A percentile compares a stretch with the other conserved stretches of the same genome.
phyloP scores from a whole-genome alignment of 495 filamentous ascomycete genomes.

The Podospora conica region DNA sequence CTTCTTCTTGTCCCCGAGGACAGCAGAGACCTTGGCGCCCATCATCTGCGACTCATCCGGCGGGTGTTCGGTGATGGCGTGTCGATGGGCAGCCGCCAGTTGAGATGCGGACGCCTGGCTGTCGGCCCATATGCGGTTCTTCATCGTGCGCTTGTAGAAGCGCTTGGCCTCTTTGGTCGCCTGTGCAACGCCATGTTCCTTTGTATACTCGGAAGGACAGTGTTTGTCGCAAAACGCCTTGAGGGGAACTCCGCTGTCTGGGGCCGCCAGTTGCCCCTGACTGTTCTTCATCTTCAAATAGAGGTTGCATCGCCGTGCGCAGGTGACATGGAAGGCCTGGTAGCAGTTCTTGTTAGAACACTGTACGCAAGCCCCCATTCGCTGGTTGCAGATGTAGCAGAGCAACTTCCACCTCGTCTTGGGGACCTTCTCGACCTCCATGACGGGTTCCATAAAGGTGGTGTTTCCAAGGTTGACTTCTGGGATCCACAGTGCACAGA shows the following conservation, averaged over 20 bases:
- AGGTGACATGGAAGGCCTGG: slow-evolving; percentile 97
- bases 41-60: slow-evolving; percentile 52
- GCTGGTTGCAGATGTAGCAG: slow-evolving; percentile 96
- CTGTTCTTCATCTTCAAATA: slow-evolving; percentile 95
- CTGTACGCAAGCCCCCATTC: slow-evolving; percentile 97
- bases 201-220: slow-evolving; percentile 80
- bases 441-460: slow-evolving; percentile 96
- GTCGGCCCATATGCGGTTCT: slow-evolving; percentile 80
- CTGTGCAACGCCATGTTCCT: slow-evolving; percentile 65
- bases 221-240: slow-evolving; percentile 98
- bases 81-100: slow-evolving; percentile 58
- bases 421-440: slow-evolving; percentile 95
- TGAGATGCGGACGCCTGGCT: slow-evolving; percentile 82
- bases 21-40: slow-evolving; percentile 48
- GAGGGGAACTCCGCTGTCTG: slow-evolving; percentile 75
- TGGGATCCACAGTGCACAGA: slow-evolving; percentile 98
- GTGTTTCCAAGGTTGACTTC: slow-evolving; percentile 94
- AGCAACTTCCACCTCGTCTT: slow-evolving; percentile 86
- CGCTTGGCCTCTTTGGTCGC: slow-evolving; percentile 50
- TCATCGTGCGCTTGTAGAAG: slow-evolving; percentile 84
- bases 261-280: slow-evolving; percentile 67
- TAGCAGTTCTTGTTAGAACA: slow-evolving; percentile 97
- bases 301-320: slow-evolving; percentile 78
- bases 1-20: slow-evolving; percentile 69
- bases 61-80: slow-evolving; percentile 52